Base-by-base conservation (phyloP, 1,139 yeast genomes). In the Blastobotrys buckinghamii region DNA sequence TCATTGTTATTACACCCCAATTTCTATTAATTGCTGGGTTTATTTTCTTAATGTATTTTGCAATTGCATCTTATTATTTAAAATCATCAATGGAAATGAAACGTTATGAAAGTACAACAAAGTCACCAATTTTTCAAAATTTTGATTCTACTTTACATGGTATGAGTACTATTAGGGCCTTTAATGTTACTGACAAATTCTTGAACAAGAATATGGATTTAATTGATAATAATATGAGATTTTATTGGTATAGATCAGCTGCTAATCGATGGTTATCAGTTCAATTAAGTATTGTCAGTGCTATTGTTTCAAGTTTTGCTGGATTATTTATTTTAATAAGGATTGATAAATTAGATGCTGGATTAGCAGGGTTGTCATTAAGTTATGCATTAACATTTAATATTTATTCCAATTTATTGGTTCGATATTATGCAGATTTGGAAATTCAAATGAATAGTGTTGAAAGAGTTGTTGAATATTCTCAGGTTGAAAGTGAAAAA, bases 211-310 rank as follows among this genome's bases (percentile, higher is more conserved):
- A 64, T 70, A 79, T 48, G 81, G 88, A 62, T 8, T 13, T 13
- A 12, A 77, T 90, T 58, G 97, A 92, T 64, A 76, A 77, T 58
- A 89, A 92, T 64, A 79, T 89, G 83, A 76, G 85, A 62, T 97
- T 97, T 0, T 89, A 78, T 62, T 94, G 88, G 71, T 97, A 97
- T 34, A 77, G 95, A n/a, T 81, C 88, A 53, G 86, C 86, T 64
- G 89, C 96, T 12, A 92, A 92, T 66, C 81, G 97, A 72, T 92
- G 98, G 98, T 76, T 92, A 53, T 96, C 97, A 13, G 95, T 87
- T 16, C 78, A 97, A 64, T 75, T 92, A 52, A 97, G 92, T 67
- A 82, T 85, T 57, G 74, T 90, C 58, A 97, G 97, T 27, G 86
- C 97, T 0, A 61, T 89, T 40, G 84, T 92, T 54, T 89, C 92